These are phyloP conservation scores for Penicillium sp. DNA, from an alignment of 2,329 filamentous ascomycete species.

Conservation along the genomic window DNA sequence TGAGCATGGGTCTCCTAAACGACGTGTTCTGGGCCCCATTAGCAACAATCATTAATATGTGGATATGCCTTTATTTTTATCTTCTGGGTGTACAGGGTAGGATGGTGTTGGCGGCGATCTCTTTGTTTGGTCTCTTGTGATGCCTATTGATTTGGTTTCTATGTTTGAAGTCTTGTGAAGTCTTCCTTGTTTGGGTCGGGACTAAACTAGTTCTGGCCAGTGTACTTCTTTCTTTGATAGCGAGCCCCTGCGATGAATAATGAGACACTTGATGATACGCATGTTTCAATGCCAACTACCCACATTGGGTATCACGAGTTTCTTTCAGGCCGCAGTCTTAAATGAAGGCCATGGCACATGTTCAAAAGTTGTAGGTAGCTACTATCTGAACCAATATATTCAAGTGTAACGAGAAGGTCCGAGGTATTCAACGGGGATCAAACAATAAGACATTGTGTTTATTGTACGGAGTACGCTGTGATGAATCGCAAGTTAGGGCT, in stretches of 20 bases:
- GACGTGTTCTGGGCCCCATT: slow-evolving; percentile 34
- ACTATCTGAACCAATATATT: not conserved
- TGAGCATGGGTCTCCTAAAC: slow-evolving; percentile 24
- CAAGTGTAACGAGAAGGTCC: not conserved
- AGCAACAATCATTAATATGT: slow-evolving; percentile 28
- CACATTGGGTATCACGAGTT: slow-evolving; percentile 2
- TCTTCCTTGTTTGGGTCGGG: slow-evolving; percentile 16
- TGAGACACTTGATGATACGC: slow-evolving; percentile 20
- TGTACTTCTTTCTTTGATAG: slow-evolving; percentile 18
- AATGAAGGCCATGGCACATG: not conserved
- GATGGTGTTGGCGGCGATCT: slow-evolving; percentile 18
- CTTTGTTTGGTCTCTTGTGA: slow-evolving; percentile 11
- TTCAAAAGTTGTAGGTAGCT: not conserved
- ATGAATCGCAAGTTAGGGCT: slow-evolving; percentile 26
- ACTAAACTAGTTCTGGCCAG: slow-evolving; percentile 1
- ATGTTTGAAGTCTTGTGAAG: not conserved
- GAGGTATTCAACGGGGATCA: not conserved
- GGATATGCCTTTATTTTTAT: slow-evolving; percentile 4
- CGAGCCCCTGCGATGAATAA: slow-evolving; percentile 26
- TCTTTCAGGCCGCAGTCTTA: slow-evolving; percentile 6
- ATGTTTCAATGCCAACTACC: slow-evolving; percentile 13
- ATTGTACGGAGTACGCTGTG: not conserved
- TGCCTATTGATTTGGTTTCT: not conserved
- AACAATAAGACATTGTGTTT: not conserved
- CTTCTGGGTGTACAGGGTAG: slow-evolving; percentile 14